Evolutionary conservation across 1,284 basidiomycete species (phyloP).

Genomic region (Rhizoctonia solani): DNA sequence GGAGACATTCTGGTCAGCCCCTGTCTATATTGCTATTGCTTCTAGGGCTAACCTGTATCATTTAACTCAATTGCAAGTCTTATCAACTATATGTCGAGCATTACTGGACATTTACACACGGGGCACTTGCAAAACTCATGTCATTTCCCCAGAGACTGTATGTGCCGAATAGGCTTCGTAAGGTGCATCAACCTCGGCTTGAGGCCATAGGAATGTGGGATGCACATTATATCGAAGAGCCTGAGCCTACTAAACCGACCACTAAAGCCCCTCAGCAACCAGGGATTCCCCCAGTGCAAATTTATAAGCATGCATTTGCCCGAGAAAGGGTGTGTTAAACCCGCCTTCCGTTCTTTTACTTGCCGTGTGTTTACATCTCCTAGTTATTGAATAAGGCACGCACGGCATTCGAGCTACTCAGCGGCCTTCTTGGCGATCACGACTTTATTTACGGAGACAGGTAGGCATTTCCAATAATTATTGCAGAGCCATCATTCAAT

Average conservation of each 20-base stretch:
- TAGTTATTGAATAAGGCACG: conserved; percentile 66
- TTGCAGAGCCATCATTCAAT: conserved; percentile 10
- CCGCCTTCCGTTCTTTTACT: not conserved
- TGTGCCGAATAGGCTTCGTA: conserved; percentile 64
- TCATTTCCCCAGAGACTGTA: conserved; percentile 73
- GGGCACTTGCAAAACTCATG: conserved; percentile 59
- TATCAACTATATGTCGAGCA: conserved; percentile 66
- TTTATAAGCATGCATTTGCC: conserved; percentile 59
- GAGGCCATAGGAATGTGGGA: conserved; percentile 68
- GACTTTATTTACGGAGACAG: conserved; percentile 57
- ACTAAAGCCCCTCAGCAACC: conserved; percentile 42
- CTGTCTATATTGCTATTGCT: conserved; percentile 37
- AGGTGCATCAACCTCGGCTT: conserved; percentile 58
- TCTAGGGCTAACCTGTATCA: not conserved
- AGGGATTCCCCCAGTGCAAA: conserved; percentile 44
- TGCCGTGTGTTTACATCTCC: not conserved
- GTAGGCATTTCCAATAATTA: conserved; percentile 43
- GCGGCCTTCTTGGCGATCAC: conserved; percentile 57
- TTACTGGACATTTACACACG: conserved; percentile 60
- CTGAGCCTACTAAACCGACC: conserved; percentile 52
- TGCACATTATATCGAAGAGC: conserved; percentile 44
- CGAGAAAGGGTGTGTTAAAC: conserved; percentile 59
- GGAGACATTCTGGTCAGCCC: conserved; percentile 72
- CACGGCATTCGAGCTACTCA: conserved; percentile 59
- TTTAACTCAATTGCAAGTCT: conserved; percentile 46